Evolutionary conservation across 805 yeast genomes (phyloP).

Genomic region (Isabelozyma heimii): DNA sequence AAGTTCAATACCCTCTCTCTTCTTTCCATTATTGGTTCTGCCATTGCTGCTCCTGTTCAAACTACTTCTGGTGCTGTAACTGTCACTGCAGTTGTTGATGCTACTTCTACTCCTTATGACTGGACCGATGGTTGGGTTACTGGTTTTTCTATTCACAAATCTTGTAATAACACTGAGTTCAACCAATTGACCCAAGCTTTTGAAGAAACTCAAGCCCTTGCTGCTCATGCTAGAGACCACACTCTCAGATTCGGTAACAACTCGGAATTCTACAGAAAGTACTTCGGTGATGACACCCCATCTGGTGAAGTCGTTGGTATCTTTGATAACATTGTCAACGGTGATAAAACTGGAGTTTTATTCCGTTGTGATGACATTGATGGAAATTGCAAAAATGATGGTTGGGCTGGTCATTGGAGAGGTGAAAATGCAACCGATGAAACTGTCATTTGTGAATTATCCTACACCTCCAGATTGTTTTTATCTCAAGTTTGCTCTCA

Average conservation of each 20-base stretch:
- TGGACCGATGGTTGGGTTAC: slow-evolving; percentile 12
- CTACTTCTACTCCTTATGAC: slow-evolving; percentile 5
- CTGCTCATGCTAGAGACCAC: slow-evolving; percentile 34
- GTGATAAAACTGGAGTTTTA: slow-evolving; percentile 28
- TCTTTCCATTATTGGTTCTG: background rate
- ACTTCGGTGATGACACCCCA: slow-evolving; percentile 34
- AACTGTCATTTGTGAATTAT: slow-evolving; percentile 39
- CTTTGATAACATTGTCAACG: slow-evolving; percentile 27
- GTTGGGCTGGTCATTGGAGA: slow-evolving; percentile 42
- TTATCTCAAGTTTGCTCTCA: slow-evolving; percentile 30
- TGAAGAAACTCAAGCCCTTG: slow-evolving; percentile 27
- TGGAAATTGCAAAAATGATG: slow-evolving; percentile 28
- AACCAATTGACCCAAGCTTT: slow-evolving; percentile 17
- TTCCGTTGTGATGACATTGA: slow-evolving; percentile 42
- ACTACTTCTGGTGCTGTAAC: slow-evolving; percentile 1
- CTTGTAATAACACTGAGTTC: slow-evolving; percentile 14
- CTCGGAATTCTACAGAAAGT: slow-evolving; percentile 28
- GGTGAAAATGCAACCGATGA: slow-evolving; percentile 30
- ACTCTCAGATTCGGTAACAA: slow-evolving; percentile 28
- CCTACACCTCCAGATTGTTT: slow-evolving; percentile 28
- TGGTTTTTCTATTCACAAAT: slow-evolving; percentile 10
- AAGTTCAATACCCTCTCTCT: background rate
- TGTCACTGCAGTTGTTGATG: slow-evolving; percentile 3
- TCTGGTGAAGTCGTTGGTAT: slow-evolving; percentile 34
- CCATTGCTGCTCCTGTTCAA: slow-evolving; percentile 1